Percentiles rank a stretch among this genome's conserved stretches.
Conservation (phyloP, 768 basidiomycete genomes). For the Dacryopinax spathularia region DNA sequence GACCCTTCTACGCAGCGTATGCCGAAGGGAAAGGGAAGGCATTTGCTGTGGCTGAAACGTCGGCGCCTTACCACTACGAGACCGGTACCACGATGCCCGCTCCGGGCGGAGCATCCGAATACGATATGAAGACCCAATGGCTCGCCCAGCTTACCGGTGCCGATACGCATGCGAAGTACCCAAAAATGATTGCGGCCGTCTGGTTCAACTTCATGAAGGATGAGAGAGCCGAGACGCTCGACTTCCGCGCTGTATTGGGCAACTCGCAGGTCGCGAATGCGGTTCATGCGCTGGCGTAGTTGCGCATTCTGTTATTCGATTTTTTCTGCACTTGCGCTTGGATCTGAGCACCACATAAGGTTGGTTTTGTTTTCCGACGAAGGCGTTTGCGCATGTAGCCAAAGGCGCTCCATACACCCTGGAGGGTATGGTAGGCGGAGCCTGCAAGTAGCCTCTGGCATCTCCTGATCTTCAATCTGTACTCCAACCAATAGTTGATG, state of each 20-base stretch:
- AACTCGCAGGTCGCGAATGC: neutral
- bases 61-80: slow-evolving; percentile 11
- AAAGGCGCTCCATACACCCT: no score
- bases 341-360: no score
- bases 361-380: no score
- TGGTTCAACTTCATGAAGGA: slow-evolving; percentile 13
- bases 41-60: slow-evolving; percentile 10
- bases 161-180: slow-evolving; percentile 8
- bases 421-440: no score
- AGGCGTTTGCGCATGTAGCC: no score
- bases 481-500: no score
- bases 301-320: neutral
- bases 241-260: neutral
- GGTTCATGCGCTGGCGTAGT: neutral
- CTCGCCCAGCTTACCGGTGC: slow-evolving; percentile 8
- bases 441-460: no score
- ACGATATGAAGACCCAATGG: slow-evolving; percentile 10
- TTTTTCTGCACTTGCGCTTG: no score
- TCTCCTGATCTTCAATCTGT: no score
- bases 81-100: slow-evolving; percentile 8
- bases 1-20: neutral
- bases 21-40: slow-evolving; percentile 9
- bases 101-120: slow-evolving; percentile 3
- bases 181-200: slow-evolving; percentile 11
- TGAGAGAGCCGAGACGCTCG: neutral